phyloP scores from a whole-genome alignment of 345 rosid genomes.

The Brassica nigra region DNA sequence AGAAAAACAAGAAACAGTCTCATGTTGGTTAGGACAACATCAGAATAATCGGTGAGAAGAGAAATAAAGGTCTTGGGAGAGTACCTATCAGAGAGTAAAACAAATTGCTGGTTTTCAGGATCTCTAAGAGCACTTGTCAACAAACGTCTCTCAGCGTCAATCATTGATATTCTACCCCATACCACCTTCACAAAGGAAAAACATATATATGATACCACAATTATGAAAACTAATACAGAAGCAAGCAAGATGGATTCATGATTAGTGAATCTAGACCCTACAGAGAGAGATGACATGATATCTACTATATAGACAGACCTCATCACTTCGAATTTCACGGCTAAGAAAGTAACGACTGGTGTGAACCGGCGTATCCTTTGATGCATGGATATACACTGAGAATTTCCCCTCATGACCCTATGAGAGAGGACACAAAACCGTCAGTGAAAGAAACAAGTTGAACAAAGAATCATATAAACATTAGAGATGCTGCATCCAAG shows the following conservation, averaged over 20 bases:
- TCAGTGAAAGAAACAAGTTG: too few species aligned
- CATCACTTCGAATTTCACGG: constrained; percentile 71
- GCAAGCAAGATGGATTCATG: too few species aligned
- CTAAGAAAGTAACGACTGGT: constrained; percentile 73
- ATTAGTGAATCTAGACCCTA: too few species aligned
- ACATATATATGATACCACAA: not conserved
- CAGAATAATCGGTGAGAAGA: too few species aligned
- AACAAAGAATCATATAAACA: too few species aligned
- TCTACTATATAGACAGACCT: constrained; percentile 46
- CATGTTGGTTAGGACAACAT: not conserved
- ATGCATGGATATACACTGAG: constrained; percentile 81
- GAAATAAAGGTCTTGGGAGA: too few species aligned
- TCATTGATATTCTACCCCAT: constrained; percentile 98
- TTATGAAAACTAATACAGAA: not conserved
- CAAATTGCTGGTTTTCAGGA: constrained; percentile 92
- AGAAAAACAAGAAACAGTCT: constrained; percentile 29
- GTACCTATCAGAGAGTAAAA: constrained; percentile 96
- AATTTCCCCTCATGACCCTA: constrained; percentile 88
- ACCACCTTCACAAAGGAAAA: constrained; percentile 54
- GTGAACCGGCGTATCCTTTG: constrained; percentile 75
- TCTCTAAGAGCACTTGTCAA: constrained; percentile 83
- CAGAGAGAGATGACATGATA: too few species aligned
- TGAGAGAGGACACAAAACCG: not conserved
- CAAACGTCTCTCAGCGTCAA: constrained; percentile 94
- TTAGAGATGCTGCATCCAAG: too few species aligned